phyloP scores from a whole-genome alignment of 176 grass and related monocot genomes.

The Urochloa ruziziensis region DNA sequence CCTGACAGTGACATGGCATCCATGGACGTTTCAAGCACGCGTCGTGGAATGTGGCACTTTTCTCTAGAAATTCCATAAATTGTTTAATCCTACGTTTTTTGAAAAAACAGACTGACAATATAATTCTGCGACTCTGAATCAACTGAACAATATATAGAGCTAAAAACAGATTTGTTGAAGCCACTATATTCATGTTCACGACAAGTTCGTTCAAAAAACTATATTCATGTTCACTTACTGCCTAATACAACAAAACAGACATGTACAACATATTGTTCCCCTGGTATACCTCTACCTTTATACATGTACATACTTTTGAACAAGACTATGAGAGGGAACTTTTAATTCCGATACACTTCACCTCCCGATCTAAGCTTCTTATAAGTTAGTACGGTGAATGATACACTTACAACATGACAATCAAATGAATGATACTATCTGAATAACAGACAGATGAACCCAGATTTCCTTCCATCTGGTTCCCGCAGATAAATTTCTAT shows the following conservation, averaged over 20 bases:
- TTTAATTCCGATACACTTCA: not conserved
- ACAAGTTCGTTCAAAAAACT: too few species aligned
- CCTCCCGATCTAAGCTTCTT: too few species aligned
- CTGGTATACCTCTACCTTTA: not conserved
- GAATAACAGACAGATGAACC: slow-evolving; percentile 3
- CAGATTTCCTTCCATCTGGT: not conserved
- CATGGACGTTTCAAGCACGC: too few species aligned
- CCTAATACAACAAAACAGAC: slow-evolving; percentile 2
- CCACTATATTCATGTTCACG: too few species aligned
- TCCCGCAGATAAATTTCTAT: slow-evolving; percentile 19
- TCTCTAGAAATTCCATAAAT: not conserved
- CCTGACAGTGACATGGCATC: too few species aligned
- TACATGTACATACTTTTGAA: slow-evolving; percentile 37
- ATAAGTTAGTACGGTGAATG: too few species aligned
- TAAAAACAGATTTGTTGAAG: not conserved
- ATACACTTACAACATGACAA: slow-evolving; percentile 25
- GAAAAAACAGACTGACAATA: not conserved
- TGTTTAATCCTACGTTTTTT: not conserved
- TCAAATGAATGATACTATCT: slow-evolving; percentile 20
- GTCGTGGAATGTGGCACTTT: too few species aligned
- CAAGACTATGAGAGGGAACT: not conserved
- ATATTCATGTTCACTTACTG: not conserved
- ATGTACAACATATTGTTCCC: slow-evolving; percentile 23
- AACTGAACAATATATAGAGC: not conserved
- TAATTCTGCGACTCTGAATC: not conserved